Percentiles rank a stretch among this genome's conserved stretches.
These are phyloP conservation scores for Saturnispora serradocipensis DNA, from an alignment of 805 yeast species.

Conservation along the genomic window DNA sequence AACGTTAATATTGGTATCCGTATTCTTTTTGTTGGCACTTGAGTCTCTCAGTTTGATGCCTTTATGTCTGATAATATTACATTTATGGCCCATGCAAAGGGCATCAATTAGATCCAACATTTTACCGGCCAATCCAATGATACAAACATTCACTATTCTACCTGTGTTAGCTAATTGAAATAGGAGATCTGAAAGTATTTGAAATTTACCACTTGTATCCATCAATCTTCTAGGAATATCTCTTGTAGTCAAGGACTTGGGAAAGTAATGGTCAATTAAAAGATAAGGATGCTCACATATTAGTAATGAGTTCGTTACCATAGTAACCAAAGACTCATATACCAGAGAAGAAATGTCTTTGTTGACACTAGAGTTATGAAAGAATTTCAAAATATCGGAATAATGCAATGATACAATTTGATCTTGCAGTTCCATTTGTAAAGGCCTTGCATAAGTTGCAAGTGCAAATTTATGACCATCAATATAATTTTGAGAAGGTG, in stretches of 20 bases:
- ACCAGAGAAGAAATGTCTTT: constrained; percentile 35
- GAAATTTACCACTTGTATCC: constrained; percentile 79
- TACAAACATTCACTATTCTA: constrained; percentile 44
- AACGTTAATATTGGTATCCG: constrained; percentile 14
- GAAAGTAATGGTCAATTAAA: constrained; percentile 76
- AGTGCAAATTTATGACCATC: constrained; percentile 38
- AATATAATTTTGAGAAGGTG: neutral
- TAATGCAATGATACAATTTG: constrained; percentile 89
- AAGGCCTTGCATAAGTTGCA: constrained; percentile 48
- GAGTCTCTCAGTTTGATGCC: constrained; percentile 53
- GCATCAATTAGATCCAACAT: constrained; percentile 69
- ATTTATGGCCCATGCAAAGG: constrained; percentile 51
- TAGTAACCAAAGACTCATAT: constrained; percentile 65
- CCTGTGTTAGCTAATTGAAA: constrained; percentile 30
- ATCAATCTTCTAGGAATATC: constrained; percentile 64
- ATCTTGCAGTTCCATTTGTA: constrained; percentile 78
- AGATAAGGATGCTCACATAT: constrained; percentile 88
- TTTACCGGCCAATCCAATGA: constrained; percentile 62
- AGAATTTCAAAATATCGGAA: constrained; percentile 80
- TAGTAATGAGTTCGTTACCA: constrained; percentile 65
- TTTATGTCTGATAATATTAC: constrained; percentile 47
- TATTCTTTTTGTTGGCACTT: constrained; percentile 17
- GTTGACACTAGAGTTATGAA: constrained; percentile 25
- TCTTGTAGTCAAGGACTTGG: constrained; percentile 62
- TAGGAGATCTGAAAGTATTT: constrained; percentile 55